These are phyloP conservation scores for Pythium aphanidermatum DNA, from an alignment of 352 stramenopile species.

Conservation along the genomic window DNA sequence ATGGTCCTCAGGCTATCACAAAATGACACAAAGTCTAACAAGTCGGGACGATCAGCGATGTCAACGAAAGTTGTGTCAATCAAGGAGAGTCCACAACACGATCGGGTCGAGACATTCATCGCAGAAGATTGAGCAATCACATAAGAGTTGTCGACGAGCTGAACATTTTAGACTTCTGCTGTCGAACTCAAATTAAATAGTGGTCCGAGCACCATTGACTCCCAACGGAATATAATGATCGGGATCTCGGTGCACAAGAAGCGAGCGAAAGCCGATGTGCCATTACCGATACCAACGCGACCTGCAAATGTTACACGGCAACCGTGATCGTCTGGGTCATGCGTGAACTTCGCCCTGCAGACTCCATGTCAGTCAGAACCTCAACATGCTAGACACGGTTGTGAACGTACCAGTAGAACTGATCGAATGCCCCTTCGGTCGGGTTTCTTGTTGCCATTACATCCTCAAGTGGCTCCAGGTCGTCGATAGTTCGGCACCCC, in stretches of 20 bases:
- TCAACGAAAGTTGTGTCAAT: conserved; percentile 9
- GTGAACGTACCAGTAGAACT: conserved; percentile 29
- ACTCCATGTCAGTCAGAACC: no score
- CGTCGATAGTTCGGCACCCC: conserved; percentile 23
- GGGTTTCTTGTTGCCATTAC: conserved; percentile 5
- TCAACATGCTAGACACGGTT: no score
- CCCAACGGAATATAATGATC: conserved; percentile 25
- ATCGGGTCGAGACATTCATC: conserved; percentile 8
- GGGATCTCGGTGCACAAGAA: conserved; percentile 26
- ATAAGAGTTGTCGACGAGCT: no score
- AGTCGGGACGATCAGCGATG: neutral
- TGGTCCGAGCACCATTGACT: conserved; percentile 20
- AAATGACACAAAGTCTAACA: neutral
- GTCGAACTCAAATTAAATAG: conserved; percentile 18
- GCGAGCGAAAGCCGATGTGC: conserved; percentile 15
- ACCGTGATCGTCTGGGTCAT: neutral
- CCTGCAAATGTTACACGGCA: conserved; percentile 22
- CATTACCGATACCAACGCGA: conserved; percentile 19
- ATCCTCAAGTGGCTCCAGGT: conserved; percentile 1
- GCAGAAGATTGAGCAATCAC: conserved; percentile 1
- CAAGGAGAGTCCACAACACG: neutral
- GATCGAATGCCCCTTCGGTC: conserved; percentile 17
- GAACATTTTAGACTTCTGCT: no score
- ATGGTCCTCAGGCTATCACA: conserved; percentile 18
- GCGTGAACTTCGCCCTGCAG: conserved; percentile 17